Conservation (phyloP, 768 basidiomycete genomes). For the Fistulinella prunicolor region DNA sequence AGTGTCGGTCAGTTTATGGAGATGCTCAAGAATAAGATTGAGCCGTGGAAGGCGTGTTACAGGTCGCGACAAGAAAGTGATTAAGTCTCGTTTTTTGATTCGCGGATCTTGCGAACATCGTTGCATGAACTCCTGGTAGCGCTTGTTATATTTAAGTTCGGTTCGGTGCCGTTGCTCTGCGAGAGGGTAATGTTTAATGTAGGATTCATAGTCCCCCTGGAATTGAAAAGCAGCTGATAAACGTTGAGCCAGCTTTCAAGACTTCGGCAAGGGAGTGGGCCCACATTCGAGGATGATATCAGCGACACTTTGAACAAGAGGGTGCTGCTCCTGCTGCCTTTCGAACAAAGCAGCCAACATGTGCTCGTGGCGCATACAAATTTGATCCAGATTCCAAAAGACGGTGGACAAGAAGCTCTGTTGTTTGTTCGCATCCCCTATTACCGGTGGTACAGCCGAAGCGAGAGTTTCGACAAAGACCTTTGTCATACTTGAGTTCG, state of each 20-base stretch:
- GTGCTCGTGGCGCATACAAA: constrained; percentile 62
- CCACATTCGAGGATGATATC: constrained; percentile 82
- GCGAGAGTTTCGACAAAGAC: constrained; percentile 71
- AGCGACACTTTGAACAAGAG: constrained; percentile 75
- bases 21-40: constrained; percentile 67
- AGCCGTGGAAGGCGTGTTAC: constrained; percentile 86
- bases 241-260: constrained; percentile 17
- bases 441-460: constrained; percentile 60
- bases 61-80: constrained; percentile 81
- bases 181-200: constrained; percentile 87
- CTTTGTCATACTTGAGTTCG: constrained; percentile 34
- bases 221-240: constrained; percentile 40
- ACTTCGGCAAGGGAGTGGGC: constrained; percentile 20
- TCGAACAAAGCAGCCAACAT: constrained; percentile 73
- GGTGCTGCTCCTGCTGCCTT: constrained; percentile 82
- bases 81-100: constrained; percentile 70
- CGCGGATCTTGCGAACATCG: constrained; percentile 60
- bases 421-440: constrained; percentile 49
- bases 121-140: constrained; percentile 67
- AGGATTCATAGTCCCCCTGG: constrained; percentile 67
- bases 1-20: constrained; percentile 61
- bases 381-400: constrained; percentile 76
- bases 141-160: constrained; percentile 65
- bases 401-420: constrained; percentile 73
- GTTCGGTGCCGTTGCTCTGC: constrained; percentile 79